Evolutionary conservation across 805 yeast species (phyloP), one percentile per base, ranked within the genome.

Genomic region (Wickerhamomyces silvicola): DNA sequence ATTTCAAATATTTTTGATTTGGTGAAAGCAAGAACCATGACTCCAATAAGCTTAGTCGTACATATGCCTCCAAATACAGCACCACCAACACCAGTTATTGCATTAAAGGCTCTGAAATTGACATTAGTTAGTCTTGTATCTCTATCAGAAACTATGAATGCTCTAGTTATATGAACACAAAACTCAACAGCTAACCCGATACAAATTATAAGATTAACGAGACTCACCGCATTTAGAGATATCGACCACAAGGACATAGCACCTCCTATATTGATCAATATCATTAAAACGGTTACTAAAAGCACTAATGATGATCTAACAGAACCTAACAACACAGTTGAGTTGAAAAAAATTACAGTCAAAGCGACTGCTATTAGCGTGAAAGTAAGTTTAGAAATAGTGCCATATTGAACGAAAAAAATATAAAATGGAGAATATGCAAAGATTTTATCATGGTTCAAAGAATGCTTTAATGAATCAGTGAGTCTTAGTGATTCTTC

Each of bases 341-440:
- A 63, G 9, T 78, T 60, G 0, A 63, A 29, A 50, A 77, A 69
- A 2, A 84, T 72, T 4, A 74, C 55, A 0, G 52, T 29, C 13
- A 73, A 47, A 0, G 92, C 94, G 4, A 66, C 47, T 0, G 56
- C 51, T 3, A 84, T 41, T 36, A 85, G 57, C 5, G 59, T 52
- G 29, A 79, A 53, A 0, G 96, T 72, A 36, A 79, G 59, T n/a
- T 52, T 38, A 7, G 80, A 60, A 21, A 90, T 75, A 0, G 82
- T 64, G 27, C 66, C 68, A 57, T 90, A 90, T 61, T 90, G 97
- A 12, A 84, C 95, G 52, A 90, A 90, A 56, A 81, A 90, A 18
- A 92, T 77, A 62, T 92, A 90, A 57, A 90, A 90, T 18, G 94
- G 94, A 2, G 95, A 85, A 56, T 85, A 88, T 2, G 97, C 94